Conservation (phyloP, 805 yeast genomes). For the Blastobotrys attinorum region DNA sequence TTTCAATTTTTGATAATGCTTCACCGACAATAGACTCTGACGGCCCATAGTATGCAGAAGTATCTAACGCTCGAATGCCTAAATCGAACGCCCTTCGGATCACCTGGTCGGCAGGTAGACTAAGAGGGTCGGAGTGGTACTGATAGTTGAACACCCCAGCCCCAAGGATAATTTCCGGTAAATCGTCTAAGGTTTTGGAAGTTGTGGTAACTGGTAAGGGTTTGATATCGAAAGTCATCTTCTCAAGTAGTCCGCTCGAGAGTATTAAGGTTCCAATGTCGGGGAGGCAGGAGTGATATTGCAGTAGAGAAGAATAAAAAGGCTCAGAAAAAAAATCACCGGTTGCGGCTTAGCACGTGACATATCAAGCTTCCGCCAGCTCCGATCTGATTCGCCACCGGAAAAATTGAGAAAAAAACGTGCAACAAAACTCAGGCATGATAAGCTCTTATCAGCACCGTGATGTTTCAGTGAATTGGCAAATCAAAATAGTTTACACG, state of each 20-base stretch:
- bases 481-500: too few species aligned
- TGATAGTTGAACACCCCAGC: slow-evolving; percentile 85
- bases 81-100: slow-evolving; percentile 49
- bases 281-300: neutral
- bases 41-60: slow-evolving; percentile 91
- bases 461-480: too few species aligned
- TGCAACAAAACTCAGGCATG: too few species aligned
- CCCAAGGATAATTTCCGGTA: slow-evolving; percentile 52
- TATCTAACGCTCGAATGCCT: slow-evolving; percentile 76
- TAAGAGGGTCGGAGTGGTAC: slow-evolving; percentile 62
- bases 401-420: too few species aligned
- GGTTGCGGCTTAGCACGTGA: too few species aligned
- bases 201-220: neutral
- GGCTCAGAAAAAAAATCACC: too few species aligned
- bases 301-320: too few species aligned
- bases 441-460: too few species aligned
- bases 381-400: too few species aligned
- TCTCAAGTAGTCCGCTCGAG: neutral
- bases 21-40: slow-evolving; percentile 69
- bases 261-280: neutral
- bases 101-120: slow-evolving; percentile 50
- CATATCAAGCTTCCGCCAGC: too few species aligned
- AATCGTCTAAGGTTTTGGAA: slow-evolving; percentile 25
- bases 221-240: neutral
- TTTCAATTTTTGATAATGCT: slow-evolving; percentile 40